Percentiles rank a stretch among this genome's conserved stretches.
phyloP scores from a whole-genome alignment of 2,329 filamentous ascomycete species.

The Hypoxylon sp. region DNA sequence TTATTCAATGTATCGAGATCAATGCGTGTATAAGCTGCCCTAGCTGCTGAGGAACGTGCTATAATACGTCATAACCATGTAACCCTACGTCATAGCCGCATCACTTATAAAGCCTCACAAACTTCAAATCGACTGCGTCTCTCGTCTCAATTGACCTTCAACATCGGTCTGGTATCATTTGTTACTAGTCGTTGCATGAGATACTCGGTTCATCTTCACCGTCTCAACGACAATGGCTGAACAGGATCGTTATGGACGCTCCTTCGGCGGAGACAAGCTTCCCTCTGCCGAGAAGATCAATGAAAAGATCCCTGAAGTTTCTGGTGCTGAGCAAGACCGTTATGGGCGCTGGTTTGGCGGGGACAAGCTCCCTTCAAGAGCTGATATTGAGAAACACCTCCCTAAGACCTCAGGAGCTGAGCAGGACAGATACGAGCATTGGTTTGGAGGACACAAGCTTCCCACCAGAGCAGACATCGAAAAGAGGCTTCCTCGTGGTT shows the following conservation, averaged over 20 bases:
- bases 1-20: neutral
- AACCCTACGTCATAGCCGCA: constrained; percentile 41
- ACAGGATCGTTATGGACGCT: constrained; percentile 45
- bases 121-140: constrained; percentile 16
- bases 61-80: constrained; percentile 39
- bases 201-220: neutral
- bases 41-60: constrained; percentile 12
- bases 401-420: constrained; percentile 43
- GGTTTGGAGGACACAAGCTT: constrained; percentile 42
- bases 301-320: constrained; percentile 30
- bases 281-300: constrained; percentile 18
- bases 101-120: constrained; percentile 14
- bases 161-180: neutral
- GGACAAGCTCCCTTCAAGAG: constrained; percentile 40
- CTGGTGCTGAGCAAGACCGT: constrained; percentile 48
- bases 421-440: constrained; percentile 46
- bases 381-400: constrained; percentile 40
- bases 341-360: constrained; percentile 47
- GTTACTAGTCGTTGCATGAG: constrained; percentile 5
- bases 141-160: constrained; percentile 7
- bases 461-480: constrained; percentile 38
- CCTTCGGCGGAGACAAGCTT: constrained; percentile 46
- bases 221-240: constrained; percentile 46
- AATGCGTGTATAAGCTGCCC: constrained; percentile 9
- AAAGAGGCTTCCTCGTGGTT: constrained; percentile 35